Evolutionary conservation across 352 stramenopile genomes (phyloP).

Genomic region (Globisporangium takayamanum): DNA sequence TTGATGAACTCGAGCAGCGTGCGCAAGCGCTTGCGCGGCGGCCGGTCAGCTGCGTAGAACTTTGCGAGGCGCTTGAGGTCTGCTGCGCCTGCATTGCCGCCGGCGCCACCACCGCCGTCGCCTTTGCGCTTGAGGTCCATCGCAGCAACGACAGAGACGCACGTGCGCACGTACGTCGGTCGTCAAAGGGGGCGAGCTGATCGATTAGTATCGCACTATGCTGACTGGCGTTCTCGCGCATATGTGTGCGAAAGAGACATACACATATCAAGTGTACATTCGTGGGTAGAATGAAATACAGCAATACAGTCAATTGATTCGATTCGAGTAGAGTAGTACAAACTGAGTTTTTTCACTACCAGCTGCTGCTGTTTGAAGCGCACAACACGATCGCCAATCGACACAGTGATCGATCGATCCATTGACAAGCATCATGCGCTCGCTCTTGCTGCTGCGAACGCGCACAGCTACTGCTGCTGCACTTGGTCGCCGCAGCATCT

Average conservation of each 20-base stretch:
- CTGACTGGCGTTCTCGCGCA: too few relatives aligned
- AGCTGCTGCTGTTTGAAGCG: neutral
- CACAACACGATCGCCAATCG: neutral
- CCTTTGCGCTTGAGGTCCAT: slow-evolving; percentile 14
- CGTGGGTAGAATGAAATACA: too few relatives aligned
- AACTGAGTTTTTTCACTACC: too few relatives aligned
- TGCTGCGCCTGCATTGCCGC: slow-evolving; percentile 4
- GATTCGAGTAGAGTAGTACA: too few relatives aligned
- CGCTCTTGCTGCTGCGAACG: neutral
- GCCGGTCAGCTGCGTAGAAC: slow-evolving; percentile 80
- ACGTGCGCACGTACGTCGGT: too few relatives aligned
- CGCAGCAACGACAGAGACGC: too few relatives aligned
- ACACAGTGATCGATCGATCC: neutral
- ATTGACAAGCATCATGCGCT: neutral
- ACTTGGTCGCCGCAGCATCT: slow-evolving; percentile 13
- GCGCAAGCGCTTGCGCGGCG: slow-evolving; percentile 76
- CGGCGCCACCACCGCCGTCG: slow-evolving; percentile 1
- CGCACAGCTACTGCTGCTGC: neutral
- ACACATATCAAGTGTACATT: too few relatives aligned
- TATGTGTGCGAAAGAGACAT: too few relatives aligned
- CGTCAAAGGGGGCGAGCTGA: neutral
- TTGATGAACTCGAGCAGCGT: slow-evolving; percentile 84
- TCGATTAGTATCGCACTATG: neutral
- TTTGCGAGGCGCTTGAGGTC: slow-evolving; percentile 81
- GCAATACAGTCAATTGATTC: too few relatives aligned